phyloP scores from a whole-genome alignment of 2,329 filamentous ascomycete genomes.

The Botrytis pseudocinerea region DNA sequence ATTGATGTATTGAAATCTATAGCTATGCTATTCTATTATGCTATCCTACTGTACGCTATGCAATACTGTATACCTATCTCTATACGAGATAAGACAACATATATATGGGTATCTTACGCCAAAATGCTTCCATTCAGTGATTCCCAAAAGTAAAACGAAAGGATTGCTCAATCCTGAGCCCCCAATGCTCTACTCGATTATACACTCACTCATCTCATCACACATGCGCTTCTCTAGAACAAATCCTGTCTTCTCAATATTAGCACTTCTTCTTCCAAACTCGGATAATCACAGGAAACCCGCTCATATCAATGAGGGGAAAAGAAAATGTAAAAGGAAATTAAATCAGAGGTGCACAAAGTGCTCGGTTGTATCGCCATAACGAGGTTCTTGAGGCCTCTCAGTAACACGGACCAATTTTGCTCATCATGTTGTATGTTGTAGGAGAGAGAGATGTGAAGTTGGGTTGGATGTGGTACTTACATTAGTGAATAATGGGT shows the following conservation, averaged over 20 bases:
- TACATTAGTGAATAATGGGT: neutral
- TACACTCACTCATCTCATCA: neutral
- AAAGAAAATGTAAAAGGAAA: neutral
- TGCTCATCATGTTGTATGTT: slow-evolving; percentile 15
- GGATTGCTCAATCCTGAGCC: neutral
- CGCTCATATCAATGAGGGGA: neutral
- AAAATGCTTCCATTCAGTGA: neutral
- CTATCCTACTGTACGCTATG: neutral
- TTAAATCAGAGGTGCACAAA: slow-evolving; percentile 15
- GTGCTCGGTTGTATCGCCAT: slow-evolving; percentile 20
- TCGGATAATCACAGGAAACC: neutral
- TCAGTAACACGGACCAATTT: slow-evolving; percentile 22
- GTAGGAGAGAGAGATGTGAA: neutral
- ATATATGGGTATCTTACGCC: neutral
- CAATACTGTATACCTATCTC: neutral
- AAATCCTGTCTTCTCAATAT: neutral
- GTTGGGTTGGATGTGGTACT: neutral
- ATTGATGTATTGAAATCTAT: neutral
- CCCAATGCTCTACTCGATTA: neutral
- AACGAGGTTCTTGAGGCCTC: slow-evolving; percentile 21
- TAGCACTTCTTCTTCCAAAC: neutral
- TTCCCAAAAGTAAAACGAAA: neutral
- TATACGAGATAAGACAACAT: neutral
- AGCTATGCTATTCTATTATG: neutral
- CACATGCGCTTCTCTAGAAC: neutral